Evolutionary conservation across 768 basidiomycete genomes (phyloP).

Genomic region (Pleurotus cornucopiae): DNA sequence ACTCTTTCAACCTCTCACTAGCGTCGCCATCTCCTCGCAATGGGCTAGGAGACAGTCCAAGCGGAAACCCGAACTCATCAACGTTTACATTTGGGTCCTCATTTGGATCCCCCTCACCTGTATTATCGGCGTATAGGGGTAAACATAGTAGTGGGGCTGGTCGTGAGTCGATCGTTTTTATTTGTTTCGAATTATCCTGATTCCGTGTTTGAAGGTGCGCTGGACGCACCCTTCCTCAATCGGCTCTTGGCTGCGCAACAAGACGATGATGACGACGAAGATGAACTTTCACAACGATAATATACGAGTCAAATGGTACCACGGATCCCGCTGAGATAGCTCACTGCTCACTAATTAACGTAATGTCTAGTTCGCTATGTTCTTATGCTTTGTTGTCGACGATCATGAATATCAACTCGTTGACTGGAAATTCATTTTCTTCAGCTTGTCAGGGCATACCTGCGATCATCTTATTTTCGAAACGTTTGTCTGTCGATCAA

Average conservation of each 20-base stretch:
- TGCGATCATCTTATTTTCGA: no score
- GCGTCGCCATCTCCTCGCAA: background rate
- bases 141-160: constrained; percentile 9
- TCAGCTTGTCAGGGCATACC: no score
- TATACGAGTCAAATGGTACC: background rate
- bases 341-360: no score
- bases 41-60: background rate
- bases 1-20: background rate
- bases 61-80: background rate
- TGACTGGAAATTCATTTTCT: no score
- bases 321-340: no score
- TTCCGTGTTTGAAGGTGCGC: background rate
- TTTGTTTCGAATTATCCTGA: background rate
- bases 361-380: no score
- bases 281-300: background rate
- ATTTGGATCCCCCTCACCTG: constrained; percentile 19
- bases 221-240: background rate
- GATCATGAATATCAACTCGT: no score
- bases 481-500: no score
- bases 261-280: background rate
- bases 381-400: no score
- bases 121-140: constrained; percentile 10
- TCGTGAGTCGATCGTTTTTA: background rate
- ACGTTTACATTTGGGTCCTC: background rate
- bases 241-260: background rate